Evolutionary conservation across 2,329 filamentous ascomycete species (phyloP), one percentile per base, ranked within the genome.

Genomic region (Calonectria ilicicola): DNA sequence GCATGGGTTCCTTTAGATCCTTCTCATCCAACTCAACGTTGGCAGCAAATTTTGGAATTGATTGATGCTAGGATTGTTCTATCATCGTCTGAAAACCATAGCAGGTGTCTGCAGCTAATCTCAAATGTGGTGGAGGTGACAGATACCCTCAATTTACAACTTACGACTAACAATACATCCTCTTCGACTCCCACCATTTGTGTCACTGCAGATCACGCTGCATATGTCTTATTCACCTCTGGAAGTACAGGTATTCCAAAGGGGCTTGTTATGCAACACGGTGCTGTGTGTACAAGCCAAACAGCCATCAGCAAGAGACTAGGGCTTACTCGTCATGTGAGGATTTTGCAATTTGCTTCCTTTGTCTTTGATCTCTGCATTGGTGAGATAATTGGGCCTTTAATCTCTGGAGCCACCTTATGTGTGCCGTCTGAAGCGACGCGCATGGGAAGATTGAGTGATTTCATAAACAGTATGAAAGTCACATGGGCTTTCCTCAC

Each of bases 191-290:
- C 56, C 2, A 26, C 12, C 7, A 38, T 21, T 26, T 12, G 38
- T 2, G 56, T 62, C 8, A 44, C 56, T 19, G 35, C 56, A 4
- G 21, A 62, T 19, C 56, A 62, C 17, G 35, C 56, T 0, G 35
- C 38, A 27, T 79, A 76, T 58, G 53, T 74, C 0, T 29, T 79
- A 1, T 80, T 80, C 35, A 80, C 78, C 0, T 80, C 78, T 7
- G 79, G 78, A 2, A 77, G 74, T 15, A 81, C 79, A 0, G 80
- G 77, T 1, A 72, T 58, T 7, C 76, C 80, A 2, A 81, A 80
- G 32, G 79, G 77, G 14, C 72, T 77, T 19, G 60, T 75, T 6
- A 65, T 80, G 23, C 68, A 74, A 5, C 79, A 80, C 46, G 35
- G 70, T 10, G 66, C 69, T 17, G 65, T 78, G 12, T 67, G 67